A percentile compares a stretch with the other conserved stretches of the same genome.
Conservation (phyloP, 2,329 filamentous ascomycete species). For the Aspergillus niger region DNA sequence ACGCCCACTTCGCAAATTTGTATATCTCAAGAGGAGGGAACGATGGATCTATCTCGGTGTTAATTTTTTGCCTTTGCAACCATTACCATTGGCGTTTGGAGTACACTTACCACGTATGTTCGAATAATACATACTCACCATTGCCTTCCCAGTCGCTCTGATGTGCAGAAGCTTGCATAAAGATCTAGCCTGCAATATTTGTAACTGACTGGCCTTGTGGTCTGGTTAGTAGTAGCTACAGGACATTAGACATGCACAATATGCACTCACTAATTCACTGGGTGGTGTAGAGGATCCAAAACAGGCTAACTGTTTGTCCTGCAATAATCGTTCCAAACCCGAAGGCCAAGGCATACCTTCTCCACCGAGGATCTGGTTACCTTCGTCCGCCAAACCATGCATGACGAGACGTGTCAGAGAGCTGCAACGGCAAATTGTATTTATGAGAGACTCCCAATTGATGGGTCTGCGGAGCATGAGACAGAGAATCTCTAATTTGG, state of each 20-base stretch:
- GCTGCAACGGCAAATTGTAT: neutral
- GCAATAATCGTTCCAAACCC: neutral
- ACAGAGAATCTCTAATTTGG: neutral
- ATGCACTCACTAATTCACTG: neutral
- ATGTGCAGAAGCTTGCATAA: neutral
- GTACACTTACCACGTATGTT: neutral
- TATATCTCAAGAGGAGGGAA: neutral
- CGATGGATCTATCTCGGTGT: neutral
- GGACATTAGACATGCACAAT: neutral
- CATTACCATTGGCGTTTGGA: neutral
- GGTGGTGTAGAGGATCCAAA: neutral
- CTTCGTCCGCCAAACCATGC: neutral
- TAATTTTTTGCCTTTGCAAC: neutral
- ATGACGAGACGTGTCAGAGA: neutral
- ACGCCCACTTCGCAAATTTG: constrained; percentile 5
- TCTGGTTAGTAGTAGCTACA: neutral
- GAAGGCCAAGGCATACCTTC: neutral
- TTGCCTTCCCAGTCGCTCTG: neutral
- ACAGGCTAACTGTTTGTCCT: neutral
- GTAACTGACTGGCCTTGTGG: neutral
- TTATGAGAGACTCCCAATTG: neutral
- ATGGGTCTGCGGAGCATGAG: neutral
- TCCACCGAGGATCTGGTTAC: neutral
- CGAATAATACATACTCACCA: no score
- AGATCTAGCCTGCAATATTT: neutral